Evolutionary conservation across 768 basidiomycete genomes (phyloP), one percentile per base, ranked within the genome.

Genomic region (Galerina marginata): DNA sequence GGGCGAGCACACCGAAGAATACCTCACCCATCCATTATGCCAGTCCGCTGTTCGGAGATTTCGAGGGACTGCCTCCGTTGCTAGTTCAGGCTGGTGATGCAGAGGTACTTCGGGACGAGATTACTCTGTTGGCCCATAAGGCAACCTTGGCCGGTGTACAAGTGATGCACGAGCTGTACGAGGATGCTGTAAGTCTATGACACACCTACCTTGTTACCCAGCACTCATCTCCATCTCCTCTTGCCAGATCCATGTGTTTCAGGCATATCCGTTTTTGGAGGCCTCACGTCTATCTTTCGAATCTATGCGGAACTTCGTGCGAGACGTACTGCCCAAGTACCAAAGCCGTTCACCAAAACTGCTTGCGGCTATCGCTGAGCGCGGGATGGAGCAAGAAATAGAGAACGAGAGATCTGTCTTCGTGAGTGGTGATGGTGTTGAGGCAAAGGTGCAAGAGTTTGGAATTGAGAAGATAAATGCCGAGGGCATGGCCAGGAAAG

Each of bases 11-110:
- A 83, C 90, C 64, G 86, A 90, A 67, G 80, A 88, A 60, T 96
- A 93, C 71, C 79, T 98, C 47, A 98, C 95, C 0, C 95, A 99
- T 72, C 96, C 96, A 9, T 99, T 99, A 99, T 67, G 96, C 91
- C 9, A 95, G 93, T 60, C 96, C 94, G 0, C 78, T 99, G 14
- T 99, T 99, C 66, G 96, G 97, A 16, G 86, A 95, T 70, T 90
- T 96, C 61, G 77, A 80, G 9, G 91, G 90, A 7, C 77, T 99
- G 15, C 96, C 96, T 9, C 96, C 96, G 0, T 71, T 99, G 69
- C 82, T 99, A 10, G 90, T 98, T 43, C 95, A 96, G 71, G 89
- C 88, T 2, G 96, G 96, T 15, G 96, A 98, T 62, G 90, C 93
- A 1, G 96, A 99, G 71, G 94, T 97, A 0, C 80, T 99, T n/a